phyloP scores from a whole-genome alignment of 2,329 filamentous ascomycete genomes.

The Diaporthe sp. region DNA sequence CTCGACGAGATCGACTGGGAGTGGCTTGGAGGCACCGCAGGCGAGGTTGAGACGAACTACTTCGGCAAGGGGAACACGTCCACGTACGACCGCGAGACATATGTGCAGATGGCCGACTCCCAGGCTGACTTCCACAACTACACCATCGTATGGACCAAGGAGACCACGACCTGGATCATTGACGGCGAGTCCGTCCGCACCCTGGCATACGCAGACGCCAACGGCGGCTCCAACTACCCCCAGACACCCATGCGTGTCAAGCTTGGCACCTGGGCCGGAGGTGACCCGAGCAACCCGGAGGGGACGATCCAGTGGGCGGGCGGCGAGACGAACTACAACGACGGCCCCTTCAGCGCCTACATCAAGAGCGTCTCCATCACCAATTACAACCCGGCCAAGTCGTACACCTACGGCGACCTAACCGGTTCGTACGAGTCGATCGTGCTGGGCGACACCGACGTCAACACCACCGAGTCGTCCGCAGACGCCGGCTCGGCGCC shows the following conservation, averaged over 20 bases:
- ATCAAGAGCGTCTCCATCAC: conserved; percentile 57
- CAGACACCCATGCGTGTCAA: conserved; percentile 80
- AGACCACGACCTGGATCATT: conserved; percentile 72
- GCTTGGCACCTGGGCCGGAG: conserved; percentile 75
- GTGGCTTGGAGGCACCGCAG: conserved; percentile 76
- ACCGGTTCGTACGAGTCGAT: conserved; percentile 56
- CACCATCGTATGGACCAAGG: conserved; percentile 74
- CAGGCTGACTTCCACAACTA: conserved; percentile 71
- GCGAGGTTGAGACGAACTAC: conserved; percentile 86
- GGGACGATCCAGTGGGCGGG: conserved; percentile 81
- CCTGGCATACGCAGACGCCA: conserved; percentile 67
- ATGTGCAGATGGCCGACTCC: conserved; percentile 62
- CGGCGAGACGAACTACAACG: conserved; percentile 60
- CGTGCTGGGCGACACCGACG: conserved; percentile 43
- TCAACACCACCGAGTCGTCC: conserved; percentile 22
- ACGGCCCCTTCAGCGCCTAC: conserved; percentile 55
- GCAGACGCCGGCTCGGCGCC: background rate
- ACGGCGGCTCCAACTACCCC: conserved; percentile 69
- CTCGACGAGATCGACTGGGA: conserved; percentile 90
- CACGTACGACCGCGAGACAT: conserved; percentile 70
- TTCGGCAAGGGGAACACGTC: conserved; percentile 78
- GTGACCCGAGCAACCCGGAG: conserved; percentile 65
- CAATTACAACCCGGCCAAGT: conserved; percentile 52
- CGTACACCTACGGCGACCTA: conserved; percentile 54
- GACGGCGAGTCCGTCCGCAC: conserved; percentile 71